Percentiles rank a stretch among this genome's conserved stretches.
Conservation (phyloP, 805 yeast genomes). For the Myxozyma geophila region DNA sequence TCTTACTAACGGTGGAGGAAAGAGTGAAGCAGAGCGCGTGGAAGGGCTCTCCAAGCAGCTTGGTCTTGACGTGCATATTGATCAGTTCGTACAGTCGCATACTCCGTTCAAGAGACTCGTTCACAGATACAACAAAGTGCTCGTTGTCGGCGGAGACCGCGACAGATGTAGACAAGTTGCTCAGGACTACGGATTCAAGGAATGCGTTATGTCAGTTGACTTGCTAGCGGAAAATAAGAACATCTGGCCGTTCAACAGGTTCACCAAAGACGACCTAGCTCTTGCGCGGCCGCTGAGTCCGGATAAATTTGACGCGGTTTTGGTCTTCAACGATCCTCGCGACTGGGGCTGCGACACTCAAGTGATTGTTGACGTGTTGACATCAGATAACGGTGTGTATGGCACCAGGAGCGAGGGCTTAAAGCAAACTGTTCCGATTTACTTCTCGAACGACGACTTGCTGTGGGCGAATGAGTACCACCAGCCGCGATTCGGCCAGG, state of each 20-base stretch:
- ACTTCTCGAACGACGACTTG: slow-evolving; percentile 59
- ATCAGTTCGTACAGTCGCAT: slow-evolving; percentile 82
- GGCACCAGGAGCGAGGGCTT: slow-evolving; percentile 59
- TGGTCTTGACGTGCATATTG: slow-evolving; percentile 53
- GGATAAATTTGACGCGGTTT: slow-evolving; percentile 65
- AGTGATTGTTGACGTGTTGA: slow-evolving; percentile 70
- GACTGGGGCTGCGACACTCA: slow-evolving; percentile 88
- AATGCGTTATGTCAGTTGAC: slow-evolving; percentile 76
- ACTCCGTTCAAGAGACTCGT: slow-evolving; percentile 76
- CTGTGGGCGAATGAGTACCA: slow-evolving; percentile 84
- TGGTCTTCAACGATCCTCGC: slow-evolving; percentile 87
- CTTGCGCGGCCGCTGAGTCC: slow-evolving; percentile 50
- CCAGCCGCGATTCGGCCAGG: slow-evolving; percentile 87
- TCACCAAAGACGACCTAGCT: slow-evolving; percentile 52
- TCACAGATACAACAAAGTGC: slow-evolving; percentile 59
- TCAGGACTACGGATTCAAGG: slow-evolving; percentile 67
- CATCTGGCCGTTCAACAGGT: slow-evolving; percentile 72
- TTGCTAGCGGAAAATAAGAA: slow-evolving; percentile 59
- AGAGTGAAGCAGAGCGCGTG: slow-evolving; percentile 64
- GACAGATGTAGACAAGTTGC: slow-evolving; percentile 78
- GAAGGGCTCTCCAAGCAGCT: slow-evolving; percentile 55
- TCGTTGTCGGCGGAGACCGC: slow-evolving; percentile 82
- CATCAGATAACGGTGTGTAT: slow-evolving; percentile 62
- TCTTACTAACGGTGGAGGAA: slow-evolving; percentile 91
- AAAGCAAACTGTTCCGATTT: slow-evolving; percentile 33